A percentile compares a stretch with the other conserved stretches of the same genome.
Conservation (phyloP, 768 basidiomycete genomes). For the Lactarius hatsudake region DNA sequence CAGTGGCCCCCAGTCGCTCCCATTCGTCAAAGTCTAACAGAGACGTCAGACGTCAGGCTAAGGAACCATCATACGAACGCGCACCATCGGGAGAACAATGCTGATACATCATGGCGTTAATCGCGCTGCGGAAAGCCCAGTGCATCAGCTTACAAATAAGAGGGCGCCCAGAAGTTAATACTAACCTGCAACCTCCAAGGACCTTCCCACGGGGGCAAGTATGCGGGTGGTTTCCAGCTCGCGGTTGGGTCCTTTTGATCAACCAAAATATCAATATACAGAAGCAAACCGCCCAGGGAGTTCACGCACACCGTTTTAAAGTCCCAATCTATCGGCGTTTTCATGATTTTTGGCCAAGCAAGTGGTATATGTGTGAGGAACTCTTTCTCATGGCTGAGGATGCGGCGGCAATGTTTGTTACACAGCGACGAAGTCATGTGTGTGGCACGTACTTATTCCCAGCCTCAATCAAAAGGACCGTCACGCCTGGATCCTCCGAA, state of each 20-base stretch:
- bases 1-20: slow-evolving; percentile 28
- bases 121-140: slow-evolving; percentile 8
- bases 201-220: slow-evolving; percentile 23
- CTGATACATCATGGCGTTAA: slow-evolving; percentile 24
- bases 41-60: background rate
- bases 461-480: slow-evolving; percentile 58
- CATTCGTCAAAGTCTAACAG: slow-evolving; percentile 27
- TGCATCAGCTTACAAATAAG: background rate
- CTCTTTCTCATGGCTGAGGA: slow-evolving; percentile 17
- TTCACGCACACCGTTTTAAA: slow-evolving; percentile 19
- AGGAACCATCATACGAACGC: background rate
- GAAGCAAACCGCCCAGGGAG: background rate
- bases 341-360: slow-evolving; percentile 24
- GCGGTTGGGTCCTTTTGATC: slow-evolving; percentile 11
- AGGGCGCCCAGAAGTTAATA: background rate
- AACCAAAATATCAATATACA: background rate
- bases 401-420: background rate
- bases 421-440: background rate
- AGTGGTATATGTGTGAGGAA: slow-evolving; percentile 21
- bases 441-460: slow-evolving; percentile 49
- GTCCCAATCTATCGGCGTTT: slow-evolving; percentile 22
- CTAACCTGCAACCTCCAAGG: slow-evolving; percentile 21
- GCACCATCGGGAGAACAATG: slow-evolving; percentile 24
- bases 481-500: slow-evolving; percentile 51
- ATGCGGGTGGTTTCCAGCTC: slow-evolving; percentile 14